Base-by-base conservation (phyloP, 495 filamentous ascomycete genomes). In the Penicillium angulare region DNA sequence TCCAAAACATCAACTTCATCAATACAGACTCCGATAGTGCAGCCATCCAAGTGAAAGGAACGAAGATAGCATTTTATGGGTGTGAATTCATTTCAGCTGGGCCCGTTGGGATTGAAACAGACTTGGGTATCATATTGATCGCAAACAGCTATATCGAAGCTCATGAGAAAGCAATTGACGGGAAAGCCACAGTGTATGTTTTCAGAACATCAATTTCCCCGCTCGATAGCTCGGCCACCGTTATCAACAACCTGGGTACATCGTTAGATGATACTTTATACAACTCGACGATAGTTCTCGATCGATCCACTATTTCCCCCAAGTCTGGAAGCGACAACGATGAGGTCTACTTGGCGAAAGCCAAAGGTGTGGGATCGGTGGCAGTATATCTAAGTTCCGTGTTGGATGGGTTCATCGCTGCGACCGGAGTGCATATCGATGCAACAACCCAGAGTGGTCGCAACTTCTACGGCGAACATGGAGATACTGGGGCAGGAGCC, bases 61-160 rank as follows among this genome's bases (percentile, higher is more conserved):
- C 21, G 1, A 45, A 52, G 3, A 26, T 38, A 8, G 54, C 31
- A 20, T 49, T 56, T 20, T 56, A 56, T 36, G 20, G 40, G 7
- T 56, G 48, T 10, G 38, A 52, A 13, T 52, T 56, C 31, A 47
- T 56, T 9, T 56, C 54, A 6, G 24, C 35, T 7, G 34, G 44
- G n/a, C 13, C 21, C 1, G 26, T 20, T 4, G 54, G 17, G 1
- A 44, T 52, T 13, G 31, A 31, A 15, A 43, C 39, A 3, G 40
- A 48, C 6, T 17, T 38, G 12, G 53, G 43, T 12, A 0, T 56
- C 3, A 49, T 22, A 16, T 5, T 56, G 1, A 52, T 56, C 23
- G 53, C 53, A 7, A 56, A 56, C 31, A 52, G 53, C 24, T 52
- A 48, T 17, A 52, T 56, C 18, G 26, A 56, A 44, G 53, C 53